phyloP scores from a whole-genome alignment of 2,329 filamentous ascomycete species.

The Canariomyces notabilis region DNA sequence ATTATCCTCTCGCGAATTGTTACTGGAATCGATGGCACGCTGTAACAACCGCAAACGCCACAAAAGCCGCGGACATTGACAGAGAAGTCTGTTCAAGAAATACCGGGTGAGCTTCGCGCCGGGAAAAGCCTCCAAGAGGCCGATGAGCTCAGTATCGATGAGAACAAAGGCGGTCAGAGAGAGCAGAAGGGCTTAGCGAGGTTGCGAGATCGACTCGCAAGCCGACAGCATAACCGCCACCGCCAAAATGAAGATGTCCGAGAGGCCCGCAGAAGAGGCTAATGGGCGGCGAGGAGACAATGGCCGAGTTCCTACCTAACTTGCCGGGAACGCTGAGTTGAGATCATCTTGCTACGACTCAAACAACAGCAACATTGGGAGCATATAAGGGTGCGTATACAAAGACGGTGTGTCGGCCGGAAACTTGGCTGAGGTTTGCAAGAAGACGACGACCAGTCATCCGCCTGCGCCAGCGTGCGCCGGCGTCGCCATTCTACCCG shows the following conservation, averaged over 20 bases:
- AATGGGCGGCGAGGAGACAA: constrained; percentile 33
- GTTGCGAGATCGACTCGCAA: constrained; percentile 63
- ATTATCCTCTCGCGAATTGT: too few species aligned
- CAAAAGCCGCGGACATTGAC: constrained; percentile 68
- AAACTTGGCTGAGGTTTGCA: constrained; percentile 83
- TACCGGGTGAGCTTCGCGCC: constrained; percentile 70
- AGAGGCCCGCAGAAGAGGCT: constrained; percentile 28
- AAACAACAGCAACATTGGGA: constrained; percentile 83
- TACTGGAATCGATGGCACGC: too few species aligned
- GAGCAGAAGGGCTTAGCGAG: constrained; percentile 80
- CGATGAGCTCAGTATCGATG: constrained; percentile 81
- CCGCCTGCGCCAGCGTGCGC: constrained; percentile 78
- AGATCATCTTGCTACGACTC: constrained; percentile 85
- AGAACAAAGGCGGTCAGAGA: constrained; percentile 85
- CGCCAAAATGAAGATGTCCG: constrained; percentile 44
- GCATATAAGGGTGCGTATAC: constrained; percentile 84
- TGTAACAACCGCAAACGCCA: too few species aligned
- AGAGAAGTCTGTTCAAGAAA: constrained; percentile 85
- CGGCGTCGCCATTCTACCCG: constrained; percentile 79
- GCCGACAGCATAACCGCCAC: constrained; percentile 57
- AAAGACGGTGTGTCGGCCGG: constrained; percentile 73
- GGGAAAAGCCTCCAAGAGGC: constrained; percentile 72
- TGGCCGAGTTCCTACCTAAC: constrained; percentile 72
- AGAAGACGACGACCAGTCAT: constrained; percentile 83
- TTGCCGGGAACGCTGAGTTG: constrained; percentile 83